Evolutionary conservation across 2,329 filamentous ascomycete species (phyloP).

Genomic region (Pseudocercospora eumusae): DNA sequence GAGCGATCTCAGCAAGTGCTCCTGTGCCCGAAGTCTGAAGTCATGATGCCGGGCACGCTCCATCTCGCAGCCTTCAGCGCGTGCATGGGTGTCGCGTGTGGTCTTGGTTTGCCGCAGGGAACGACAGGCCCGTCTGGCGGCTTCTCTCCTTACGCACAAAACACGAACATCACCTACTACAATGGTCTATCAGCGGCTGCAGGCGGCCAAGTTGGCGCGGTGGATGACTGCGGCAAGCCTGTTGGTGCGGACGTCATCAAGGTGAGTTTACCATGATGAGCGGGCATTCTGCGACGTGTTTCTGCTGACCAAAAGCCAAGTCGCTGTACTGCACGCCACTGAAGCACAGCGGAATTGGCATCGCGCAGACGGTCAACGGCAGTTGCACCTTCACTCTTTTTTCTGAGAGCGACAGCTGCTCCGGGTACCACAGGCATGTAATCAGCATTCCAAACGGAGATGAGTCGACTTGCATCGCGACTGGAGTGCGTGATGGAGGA

Average conservation of each 20-base stretch:
- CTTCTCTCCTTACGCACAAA: conserved; percentile 13
- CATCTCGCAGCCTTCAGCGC: neutral
- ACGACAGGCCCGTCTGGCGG: conserved; percentile 12
- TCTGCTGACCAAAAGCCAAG: conserved; percentile 3
- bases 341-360: conserved; percentile 21
- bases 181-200: conserved; percentile 12
- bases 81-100: neutral
- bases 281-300: neutral
- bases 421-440: conserved; percentile 15
- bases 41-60: neutral
- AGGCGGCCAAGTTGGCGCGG: conserved; percentile 10
- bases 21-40: neutral
- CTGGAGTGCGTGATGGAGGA: conserved; percentile 34
- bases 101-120: conserved; percentile 17
- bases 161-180: conserved; percentile 21
- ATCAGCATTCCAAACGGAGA: conserved; percentile 23
- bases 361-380: conserved; percentile 23
- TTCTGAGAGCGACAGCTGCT: conserved; percentile 26
- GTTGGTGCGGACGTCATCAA: conserved; percentile 12
- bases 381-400: conserved; percentile 31
- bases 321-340: conserved; percentile 19
- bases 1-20: neutral
- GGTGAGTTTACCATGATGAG: neutral
- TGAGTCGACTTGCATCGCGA: conserved; percentile 25
- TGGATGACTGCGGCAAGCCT: conserved; percentile 11